phyloP scores from a whole-genome alignment of 805 yeast species.

The Saturnispora serradocipensis region DNA sequence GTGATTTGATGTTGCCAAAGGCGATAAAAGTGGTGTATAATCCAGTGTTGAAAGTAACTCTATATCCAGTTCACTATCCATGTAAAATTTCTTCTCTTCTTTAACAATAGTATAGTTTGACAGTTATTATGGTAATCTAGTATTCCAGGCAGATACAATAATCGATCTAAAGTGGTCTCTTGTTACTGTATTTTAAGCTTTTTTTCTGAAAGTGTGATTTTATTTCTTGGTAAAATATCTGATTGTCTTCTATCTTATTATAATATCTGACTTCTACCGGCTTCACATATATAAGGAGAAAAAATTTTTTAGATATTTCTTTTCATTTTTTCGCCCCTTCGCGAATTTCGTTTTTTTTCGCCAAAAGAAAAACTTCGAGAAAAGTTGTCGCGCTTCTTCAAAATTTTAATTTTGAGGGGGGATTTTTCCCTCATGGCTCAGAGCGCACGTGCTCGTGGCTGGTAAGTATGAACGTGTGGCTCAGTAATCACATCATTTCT shows the following conservation, averaged over 20 bases:
- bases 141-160: too few relatives aligned
- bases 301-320: not conserved
- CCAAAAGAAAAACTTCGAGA: not conserved
- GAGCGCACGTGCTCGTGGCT: not conserved
- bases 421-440: not conserved
- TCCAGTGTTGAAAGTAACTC: constrained; percentile 46
- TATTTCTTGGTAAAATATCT: not conserved
- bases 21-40: constrained; percentile 71
- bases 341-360: not conserved
- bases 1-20: constrained; percentile 31
- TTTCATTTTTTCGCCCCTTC: not conserved
- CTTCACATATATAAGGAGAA: not conserved
- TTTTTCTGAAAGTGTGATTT: not conserved
- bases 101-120: too few relatives aligned
- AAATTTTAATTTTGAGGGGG: not conserved
- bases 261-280: not conserved
- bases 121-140: too few relatives aligned
- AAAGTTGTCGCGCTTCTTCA: not conserved
- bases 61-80: constrained; percentile 7
- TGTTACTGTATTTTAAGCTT: too few relatives aligned
- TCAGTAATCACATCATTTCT: not conserved
- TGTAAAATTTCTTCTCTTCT: not conserved
- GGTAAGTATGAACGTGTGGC: not conserved
- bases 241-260: not conserved
- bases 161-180: not conserved